Percentiles rank a stretch among this genome's conserved stretches.
Evolutionary conservation across 257 asterid species (phyloP).

Genomic region (Apocynum venetum): DNA sequence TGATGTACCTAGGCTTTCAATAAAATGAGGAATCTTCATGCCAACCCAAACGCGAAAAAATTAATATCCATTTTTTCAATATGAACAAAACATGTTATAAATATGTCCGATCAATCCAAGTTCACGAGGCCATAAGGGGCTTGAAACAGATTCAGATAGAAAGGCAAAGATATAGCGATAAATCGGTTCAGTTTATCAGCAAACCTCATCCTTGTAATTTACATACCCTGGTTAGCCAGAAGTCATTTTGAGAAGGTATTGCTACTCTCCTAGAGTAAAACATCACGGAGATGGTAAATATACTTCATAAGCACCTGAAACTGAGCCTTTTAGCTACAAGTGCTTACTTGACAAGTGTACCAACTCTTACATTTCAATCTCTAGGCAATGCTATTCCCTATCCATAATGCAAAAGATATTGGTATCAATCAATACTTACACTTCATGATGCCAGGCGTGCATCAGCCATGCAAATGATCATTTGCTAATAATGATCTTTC

Average conservation of each 20-base stretch:
- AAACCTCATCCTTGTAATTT: not conserved
- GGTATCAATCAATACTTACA: not conserved
- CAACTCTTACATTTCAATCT: not conserved
- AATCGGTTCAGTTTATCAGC: not conserved
- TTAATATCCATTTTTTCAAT: no score
- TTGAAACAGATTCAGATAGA: not conserved
- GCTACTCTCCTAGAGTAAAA: not conserved
- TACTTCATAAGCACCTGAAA: not conserved
- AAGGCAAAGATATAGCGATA: not conserved
- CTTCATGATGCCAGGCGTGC: not conserved
- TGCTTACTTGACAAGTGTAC: not conserved
- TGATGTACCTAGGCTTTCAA: no score
- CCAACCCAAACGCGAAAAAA: no score
- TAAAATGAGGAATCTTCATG: no score
- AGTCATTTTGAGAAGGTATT: not conserved
- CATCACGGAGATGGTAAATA: not conserved
- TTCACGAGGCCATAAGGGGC: no score
- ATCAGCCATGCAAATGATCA: not conserved
- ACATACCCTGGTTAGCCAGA: not conserved
- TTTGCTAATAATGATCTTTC: slow-evolving; percentile 38
- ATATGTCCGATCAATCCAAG: no score
- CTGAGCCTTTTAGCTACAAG: not conserved
- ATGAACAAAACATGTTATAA: no score
- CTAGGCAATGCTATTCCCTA: not conserved
- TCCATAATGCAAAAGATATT: not conserved